Conservation (phyloP, 495 filamentous ascomycete species). For the Aspergillus campestris region DNA sequence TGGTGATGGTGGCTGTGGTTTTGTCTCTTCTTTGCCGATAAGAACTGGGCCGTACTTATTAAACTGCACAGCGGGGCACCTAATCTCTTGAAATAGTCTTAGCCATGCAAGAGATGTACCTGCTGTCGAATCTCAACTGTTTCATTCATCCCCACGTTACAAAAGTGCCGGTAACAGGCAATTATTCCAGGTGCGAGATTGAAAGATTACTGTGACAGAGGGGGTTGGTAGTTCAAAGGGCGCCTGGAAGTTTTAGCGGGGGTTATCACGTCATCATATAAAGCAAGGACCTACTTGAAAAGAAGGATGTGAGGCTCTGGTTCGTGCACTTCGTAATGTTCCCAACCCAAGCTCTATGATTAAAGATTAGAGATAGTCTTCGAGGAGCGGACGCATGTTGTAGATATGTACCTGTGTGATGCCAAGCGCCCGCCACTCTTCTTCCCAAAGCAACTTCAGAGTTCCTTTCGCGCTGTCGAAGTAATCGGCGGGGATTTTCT, state of each 20-base stretch:
- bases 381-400: conserved; percentile 12
- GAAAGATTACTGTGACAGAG: conserved; percentile 34
- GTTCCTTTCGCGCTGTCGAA: conserved; percentile 86
- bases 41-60: too few relatives aligned
- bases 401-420: conserved; percentile 73
- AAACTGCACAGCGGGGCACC: too few relatives aligned
- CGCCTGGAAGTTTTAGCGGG: conserved; percentile 45
- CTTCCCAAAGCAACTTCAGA: conserved; percentile 93
- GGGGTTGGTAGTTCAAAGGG: conserved; percentile 78
- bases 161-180: too few relatives aligned
- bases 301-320: conserved; percentile 96
- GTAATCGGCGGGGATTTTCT: conserved; percentile 91
- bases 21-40: too few relatives aligned
- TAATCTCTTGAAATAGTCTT: too few relatives aligned
- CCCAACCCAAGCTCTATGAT: conserved; percentile 86
- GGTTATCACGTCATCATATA: neutral
- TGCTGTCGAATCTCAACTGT: too few relatives aligned
- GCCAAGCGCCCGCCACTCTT: conserved; percentile 92
- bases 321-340: conserved; percentile 98
- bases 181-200: neutral
- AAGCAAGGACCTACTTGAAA: conserved; percentile 74
- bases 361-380: conserved; percentile 4
- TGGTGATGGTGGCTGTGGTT: neutral
- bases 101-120: too few relatives aligned
- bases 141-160: too few relatives aligned